Evolutionary conservation across 2,329 filamentous ascomycete species (phyloP), one percentile per base, ranked within the genome.

Genomic region (Aspergillus sp.): DNA sequence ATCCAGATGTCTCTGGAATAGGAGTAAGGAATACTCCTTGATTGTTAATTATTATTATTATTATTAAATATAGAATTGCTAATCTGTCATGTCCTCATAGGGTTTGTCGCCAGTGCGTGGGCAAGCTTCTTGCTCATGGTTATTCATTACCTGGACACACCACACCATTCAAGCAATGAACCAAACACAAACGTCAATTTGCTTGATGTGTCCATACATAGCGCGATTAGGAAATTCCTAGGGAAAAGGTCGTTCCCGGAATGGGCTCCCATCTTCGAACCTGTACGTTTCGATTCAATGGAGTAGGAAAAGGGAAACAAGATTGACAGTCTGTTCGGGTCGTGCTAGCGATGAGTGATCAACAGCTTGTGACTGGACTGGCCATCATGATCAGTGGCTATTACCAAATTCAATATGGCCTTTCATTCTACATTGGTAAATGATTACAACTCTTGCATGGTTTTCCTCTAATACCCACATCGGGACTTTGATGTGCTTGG

Each of bases 371-470:
- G 7, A 39, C 37, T 11, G 37, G 37, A 5, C 37, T 39, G 13
- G 11, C 37, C 19, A 31, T 39, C 29, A 32, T 39, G 6, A 39
- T 39, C 28, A 39, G 37, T 30, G 28, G 37, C 27, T 39, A 39
- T 39, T 39, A 5, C 29, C 27, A 33, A 32, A 2, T 13, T 5
- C 27, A 13, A 7, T 39, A 12, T 26, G 29, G 37, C 5, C 8
- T 39, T n/a, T 39, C 37, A 5, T 9, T 33, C 28, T 39, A 39
- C 27, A 39, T 32, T 39, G 37, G 37, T 7, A 33, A 12, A 27
- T 39, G 11, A 39, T 39, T 31, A 39, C 29, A n/a, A 39, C 4
- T 10, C 37, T 39, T 8, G 37, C 28, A 4, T 33, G 37, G 29
- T 39, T 39, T 19, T 13, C 29, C 26, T 39, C 37, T 10, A 10